Base-by-base conservation (phyloP, 2,329 filamentous ascomycete species). In the Sphaerulina populicola region DNA sequence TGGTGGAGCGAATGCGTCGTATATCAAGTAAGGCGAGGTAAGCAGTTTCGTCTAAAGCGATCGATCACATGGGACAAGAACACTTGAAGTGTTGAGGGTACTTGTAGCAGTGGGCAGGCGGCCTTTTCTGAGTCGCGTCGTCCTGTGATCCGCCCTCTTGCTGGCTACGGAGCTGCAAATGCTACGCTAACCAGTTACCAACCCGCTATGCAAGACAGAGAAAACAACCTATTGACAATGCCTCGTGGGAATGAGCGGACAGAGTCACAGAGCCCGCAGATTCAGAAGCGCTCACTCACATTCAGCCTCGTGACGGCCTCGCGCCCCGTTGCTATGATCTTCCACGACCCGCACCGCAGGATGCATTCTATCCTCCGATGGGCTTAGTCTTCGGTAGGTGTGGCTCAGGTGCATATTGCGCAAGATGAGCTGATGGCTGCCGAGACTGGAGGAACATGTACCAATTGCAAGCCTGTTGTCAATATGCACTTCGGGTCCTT, bases 51-150 rank as follows among this genome's bases (percentile, higher is more conserved):
- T 48, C 39, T 43, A 48, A 47, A 50, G 47, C 35, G 44, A 47
- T 59, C 35, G 44, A 47, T 59, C 57, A 57, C 57, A 51, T 53
- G 57, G 40, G 39, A 51, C 38, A 12, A 42, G 31, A 46, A 53
- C 53, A 57, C 57, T 57, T 52, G 53, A 55, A 53, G 52, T 49
- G 55, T 43, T 42, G 38, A 21, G 42, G 48, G 48, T 30, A 38
- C 44, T 37, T 49, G 36, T 51, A 33, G 29, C 23, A 44, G 40
- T 33, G 14, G 42, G 9, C 4, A 42, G 41, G 49, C 41, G 44
- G 47, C 29, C 45, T 37, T 57, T 48, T 53, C 36, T 21, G 43
- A 49, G 42, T 43, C 51, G 49, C 47, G 33, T 44, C 44, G 51
- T 56, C 51, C 42, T 49, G 44, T 58, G 53, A 46, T 52, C 39